Conservation (phyloP, 2,329 filamentous ascomycete genomes). For the Apiospora arundinis region DNA sequence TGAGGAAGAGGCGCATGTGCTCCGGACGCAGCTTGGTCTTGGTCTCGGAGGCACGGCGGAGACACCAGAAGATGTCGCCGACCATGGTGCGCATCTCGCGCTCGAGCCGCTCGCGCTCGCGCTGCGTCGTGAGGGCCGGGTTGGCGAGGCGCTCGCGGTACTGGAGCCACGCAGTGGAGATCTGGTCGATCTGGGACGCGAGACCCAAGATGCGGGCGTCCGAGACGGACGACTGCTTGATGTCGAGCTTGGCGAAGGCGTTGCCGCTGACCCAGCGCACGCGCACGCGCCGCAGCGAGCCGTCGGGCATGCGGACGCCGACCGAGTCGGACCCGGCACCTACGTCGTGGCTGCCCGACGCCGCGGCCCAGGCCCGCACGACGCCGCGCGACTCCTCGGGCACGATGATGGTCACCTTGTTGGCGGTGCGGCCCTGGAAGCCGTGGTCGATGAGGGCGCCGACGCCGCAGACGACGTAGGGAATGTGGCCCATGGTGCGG, state of each 20-base stretch:
- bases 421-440: conserved; percentile 37
- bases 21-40: conserved; percentile 19
- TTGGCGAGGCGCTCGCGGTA: conserved; percentile 8
- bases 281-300: conserved; percentile 40
- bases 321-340: conserved; percentile 43
- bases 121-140: conserved; percentile 25
- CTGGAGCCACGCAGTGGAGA: conserved; percentile 33
- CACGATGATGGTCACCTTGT: conserved; percentile 49
- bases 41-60: conserved; percentile 26
- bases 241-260: conserved; percentile 40
- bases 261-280: conserved; percentile 43
- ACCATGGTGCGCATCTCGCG: conserved; percentile 28
- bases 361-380: conserved; percentile 48
- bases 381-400: conserved; percentile 43
- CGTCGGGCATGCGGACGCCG: conserved; percentile 47
- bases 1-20: conserved; percentile 34
- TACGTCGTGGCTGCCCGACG: conserved; percentile 34
- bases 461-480: conserved; percentile 54
- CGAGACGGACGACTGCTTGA: conserved; percentile 26
- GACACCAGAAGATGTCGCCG: conserved; percentile 34
- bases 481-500: conserved; percentile 47
- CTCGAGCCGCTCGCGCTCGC: background rate
- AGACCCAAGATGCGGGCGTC: conserved; percentile 33
- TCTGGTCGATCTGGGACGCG: conserved; percentile 35
- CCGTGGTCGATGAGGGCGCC: conserved; percentile 54